These are phyloP conservation scores for Backusella mclennaniae DNA, from an alignment of 192 early-diverging fungal species.

Conservation along the genomic window DNA sequence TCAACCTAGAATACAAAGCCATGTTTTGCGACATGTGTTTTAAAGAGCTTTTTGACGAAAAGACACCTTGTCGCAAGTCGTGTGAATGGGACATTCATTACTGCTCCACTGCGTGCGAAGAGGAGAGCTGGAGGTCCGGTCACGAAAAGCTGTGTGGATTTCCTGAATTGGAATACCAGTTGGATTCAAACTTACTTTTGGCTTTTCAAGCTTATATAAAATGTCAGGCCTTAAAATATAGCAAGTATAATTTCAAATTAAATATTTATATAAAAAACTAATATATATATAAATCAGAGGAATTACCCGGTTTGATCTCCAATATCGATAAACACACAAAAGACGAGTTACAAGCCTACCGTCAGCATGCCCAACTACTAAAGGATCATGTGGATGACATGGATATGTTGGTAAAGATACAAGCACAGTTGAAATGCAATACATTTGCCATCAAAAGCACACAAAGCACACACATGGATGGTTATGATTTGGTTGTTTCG, in stretches of 20 bases:
- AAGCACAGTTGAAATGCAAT: constrained; percentile 25
- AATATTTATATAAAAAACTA: neutral
- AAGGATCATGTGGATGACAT: neutral
- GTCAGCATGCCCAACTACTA: neutral
- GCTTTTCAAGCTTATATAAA: constrained; percentile 13
- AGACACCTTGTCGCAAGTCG: neutral
- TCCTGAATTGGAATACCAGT: neutral
- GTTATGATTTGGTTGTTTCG: neutral
- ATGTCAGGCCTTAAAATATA: neutral
- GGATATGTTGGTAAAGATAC: constrained; percentile 8
- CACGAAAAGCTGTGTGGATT: constrained; percentile 10
- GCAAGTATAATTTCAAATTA: neutral
- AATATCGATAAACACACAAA: neutral
- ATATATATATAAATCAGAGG: neutral
- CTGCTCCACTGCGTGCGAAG: constrained; percentile 5
- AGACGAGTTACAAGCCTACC: neutral
- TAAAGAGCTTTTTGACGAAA: neutral
- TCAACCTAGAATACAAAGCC: neutral
- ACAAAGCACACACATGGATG: neutral
- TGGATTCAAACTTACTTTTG: neutral
- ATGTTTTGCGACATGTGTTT: constrained; percentile 9
- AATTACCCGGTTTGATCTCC: constrained; percentile 11
- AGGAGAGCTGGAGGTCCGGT: neutral
- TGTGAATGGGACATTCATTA: constrained; percentile 12
- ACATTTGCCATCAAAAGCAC: constrained; percentile 17